A percentile compares a stretch with the other conserved stretches of the same genome.
phyloP scores from a whole-genome alignment of 352 stramenopile genomes.

The Hyaloperonospora arabidopsidis region DNA sequence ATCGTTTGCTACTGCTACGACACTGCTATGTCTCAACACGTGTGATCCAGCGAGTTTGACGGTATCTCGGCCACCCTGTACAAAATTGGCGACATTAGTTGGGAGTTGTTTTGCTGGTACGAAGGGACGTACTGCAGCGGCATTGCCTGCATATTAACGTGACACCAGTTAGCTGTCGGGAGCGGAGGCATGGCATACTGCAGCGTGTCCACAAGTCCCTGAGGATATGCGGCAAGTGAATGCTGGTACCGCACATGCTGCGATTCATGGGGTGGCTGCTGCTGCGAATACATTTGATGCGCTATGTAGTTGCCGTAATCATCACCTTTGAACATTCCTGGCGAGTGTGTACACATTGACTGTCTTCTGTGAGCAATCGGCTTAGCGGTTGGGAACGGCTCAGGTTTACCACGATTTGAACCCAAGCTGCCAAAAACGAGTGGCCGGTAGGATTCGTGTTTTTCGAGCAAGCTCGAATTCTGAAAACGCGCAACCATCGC shows the following conservation, averaged over 20 bases:
- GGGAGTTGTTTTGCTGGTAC: constrained; percentile 30
- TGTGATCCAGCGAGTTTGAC: constrained; percentile 24
- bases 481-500: constrained; percentile 98
- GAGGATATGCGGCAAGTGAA: constrained; percentile 25
- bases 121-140: constrained; percentile 25
- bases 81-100: constrained; percentile 32
- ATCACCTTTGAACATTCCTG: constrained; percentile 20
- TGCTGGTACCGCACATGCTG: constrained; percentile 30
- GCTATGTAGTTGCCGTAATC: constrained; percentile 28
- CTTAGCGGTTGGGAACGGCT: constrained; percentile 66
- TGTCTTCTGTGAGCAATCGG: constrained; percentile 40
- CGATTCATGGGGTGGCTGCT: constrained; percentile 14
- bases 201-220: constrained; percentile 24
- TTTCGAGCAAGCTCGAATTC: constrained; percentile 93
- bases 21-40: constrained; percentile 18
- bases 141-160: constrained; percentile 19
- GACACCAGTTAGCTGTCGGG: constrained; percentile 18
- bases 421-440: constrained; percentile 86
- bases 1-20: constrained; percentile 11
- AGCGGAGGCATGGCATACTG: constrained; percentile 27
- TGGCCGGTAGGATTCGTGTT: constrained; percentile 89
- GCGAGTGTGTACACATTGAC: constrained; percentile 20
- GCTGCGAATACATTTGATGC: constrained; percentile 22
- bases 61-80: constrained; percentile 27
- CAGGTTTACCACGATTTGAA: constrained; percentile 49